Percentiles rank a stretch among this genome's conserved stretches.
phyloP scores from a whole-genome alignment of 768 basidiomycete genomes.

The Cystobasidium tubakii region DNA sequence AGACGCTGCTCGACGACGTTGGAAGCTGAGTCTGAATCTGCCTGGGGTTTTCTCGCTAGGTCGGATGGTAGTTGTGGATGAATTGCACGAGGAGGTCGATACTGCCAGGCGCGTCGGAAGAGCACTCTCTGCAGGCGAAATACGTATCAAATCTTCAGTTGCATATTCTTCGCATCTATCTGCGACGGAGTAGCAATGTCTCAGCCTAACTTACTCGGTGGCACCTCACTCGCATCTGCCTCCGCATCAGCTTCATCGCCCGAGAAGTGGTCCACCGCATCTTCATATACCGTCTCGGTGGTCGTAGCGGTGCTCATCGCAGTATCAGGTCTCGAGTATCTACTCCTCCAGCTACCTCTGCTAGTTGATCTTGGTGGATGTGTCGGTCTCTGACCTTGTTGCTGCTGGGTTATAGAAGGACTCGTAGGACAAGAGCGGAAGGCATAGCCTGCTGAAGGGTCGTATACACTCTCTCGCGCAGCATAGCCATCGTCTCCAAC shows the following conservation, averaged over 20 bases:
- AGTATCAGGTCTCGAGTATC: conserved; percentile 13
- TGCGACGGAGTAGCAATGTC: too few relatives aligned
- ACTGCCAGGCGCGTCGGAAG: background rate
- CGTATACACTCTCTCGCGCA: background rate
- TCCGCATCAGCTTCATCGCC: conserved; percentile 14
- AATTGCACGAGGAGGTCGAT: background rate
- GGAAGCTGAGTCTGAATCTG: background rate
- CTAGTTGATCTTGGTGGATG: background rate
- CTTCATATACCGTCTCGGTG: conserved; percentile 17
- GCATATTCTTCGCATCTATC: too few relatives aligned
- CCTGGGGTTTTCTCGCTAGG: background rate
- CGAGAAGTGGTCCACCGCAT: conserved; percentile 9
- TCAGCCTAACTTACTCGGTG: background rate
- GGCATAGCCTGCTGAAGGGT: background rate
- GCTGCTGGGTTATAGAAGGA: background rate
- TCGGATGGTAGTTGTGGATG: background rate
- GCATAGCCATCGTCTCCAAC: background rate
- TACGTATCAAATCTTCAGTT: too few relatives aligned
- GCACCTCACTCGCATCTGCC: conserved; percentile 4
- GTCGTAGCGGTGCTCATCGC: background rate
- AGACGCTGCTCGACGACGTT: background rate
- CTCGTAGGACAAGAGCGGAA: background rate
- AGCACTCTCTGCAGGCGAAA: background rate
- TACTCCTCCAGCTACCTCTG: conserved; percentile 4
- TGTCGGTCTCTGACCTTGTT: background rate